Percentiles rank a stretch among this genome's conserved stretches.
Evolutionary conservation across 2,329 filamentous ascomycete genomes (phyloP).

Genomic region (Clarireedia homoeocarpa): DNA sequence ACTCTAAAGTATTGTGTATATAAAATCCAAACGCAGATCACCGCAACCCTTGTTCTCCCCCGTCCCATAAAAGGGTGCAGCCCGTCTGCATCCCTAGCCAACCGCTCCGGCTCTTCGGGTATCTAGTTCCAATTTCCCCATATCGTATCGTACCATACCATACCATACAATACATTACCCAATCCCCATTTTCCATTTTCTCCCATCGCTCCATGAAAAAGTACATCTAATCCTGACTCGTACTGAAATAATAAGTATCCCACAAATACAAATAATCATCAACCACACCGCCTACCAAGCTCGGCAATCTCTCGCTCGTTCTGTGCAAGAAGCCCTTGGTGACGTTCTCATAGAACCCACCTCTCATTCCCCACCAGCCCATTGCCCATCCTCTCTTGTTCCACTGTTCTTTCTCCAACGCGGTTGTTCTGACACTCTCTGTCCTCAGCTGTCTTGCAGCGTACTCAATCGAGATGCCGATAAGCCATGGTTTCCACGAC

Average conservation of each 20-base stretch:
- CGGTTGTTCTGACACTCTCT: slow-evolving; percentile 60
- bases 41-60: too few relatives aligned
- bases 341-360: slow-evolving; percentile 92
- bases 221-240: slow-evolving; percentile 23
- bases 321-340: slow-evolving; percentile 68
- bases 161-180: too few relatives aligned
- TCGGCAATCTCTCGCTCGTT: slow-evolving; percentile 36
- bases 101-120: too few relatives aligned
- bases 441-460: slow-evolving; percentile 76
- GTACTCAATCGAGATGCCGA: slow-evolving; percentile 79
- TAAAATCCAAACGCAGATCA: too few relatives aligned
- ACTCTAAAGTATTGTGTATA: too few relatives aligned
- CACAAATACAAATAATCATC: slow-evolving; percentile 97
- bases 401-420: slow-evolving; percentile 85
- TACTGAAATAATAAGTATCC: slow-evolving; percentile 88
- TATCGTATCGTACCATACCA: too few relatives aligned
- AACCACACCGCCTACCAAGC: slow-evolving; percentile 71
- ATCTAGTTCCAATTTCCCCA: too few relatives aligned
- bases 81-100: too few relatives aligned
- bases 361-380: slow-evolving; percentile 93
- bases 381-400: slow-evolving; percentile 81
- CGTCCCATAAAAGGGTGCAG: too few relatives aligned
- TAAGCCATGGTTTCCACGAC: slow-evolving; percentile 86
- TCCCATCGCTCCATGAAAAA: too few relatives aligned
- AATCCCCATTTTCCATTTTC: too few relatives aligned